These are phyloP conservation scores for Cercophora scortea DNA, from an alignment of 495 filamentous ascomycete genomes.

Conservation along the genomic window DNA sequence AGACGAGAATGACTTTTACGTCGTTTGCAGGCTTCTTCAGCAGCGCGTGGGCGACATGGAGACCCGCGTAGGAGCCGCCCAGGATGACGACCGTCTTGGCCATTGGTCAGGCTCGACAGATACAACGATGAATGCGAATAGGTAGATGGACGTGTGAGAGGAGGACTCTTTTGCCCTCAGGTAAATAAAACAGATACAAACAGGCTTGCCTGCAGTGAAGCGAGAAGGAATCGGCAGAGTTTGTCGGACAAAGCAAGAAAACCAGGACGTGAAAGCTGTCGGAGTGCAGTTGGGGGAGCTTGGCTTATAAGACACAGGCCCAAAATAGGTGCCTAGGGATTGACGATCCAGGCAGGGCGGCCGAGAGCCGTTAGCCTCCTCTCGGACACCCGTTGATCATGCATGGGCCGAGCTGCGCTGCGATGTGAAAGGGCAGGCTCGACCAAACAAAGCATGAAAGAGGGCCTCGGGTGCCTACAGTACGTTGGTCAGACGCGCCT, in stretches of 20 bases:
- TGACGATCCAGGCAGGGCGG: too few species aligned
- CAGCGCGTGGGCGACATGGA: constrained; percentile 45
- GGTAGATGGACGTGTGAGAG: not conserved
- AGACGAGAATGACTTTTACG: constrained; percentile 39
- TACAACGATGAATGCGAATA: not conserved
- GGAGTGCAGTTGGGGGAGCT: not conserved
- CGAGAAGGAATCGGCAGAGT: not conserved
- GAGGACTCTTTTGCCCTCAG: not conserved
- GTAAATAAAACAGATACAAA: not conserved
- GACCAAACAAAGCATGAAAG: not conserved
- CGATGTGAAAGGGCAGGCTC: not conserved
- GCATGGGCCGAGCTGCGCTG: not conserved
- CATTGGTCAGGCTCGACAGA: constrained; percentile 10
- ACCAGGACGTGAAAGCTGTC: not conserved
- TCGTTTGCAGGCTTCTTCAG: constrained; percentile 38
- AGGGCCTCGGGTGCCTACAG: not conserved
- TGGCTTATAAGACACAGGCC: not conserved
- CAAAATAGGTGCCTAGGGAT: not conserved
- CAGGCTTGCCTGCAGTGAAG: not conserved
- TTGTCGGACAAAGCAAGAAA: not conserved
- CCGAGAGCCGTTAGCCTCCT: not conserved
- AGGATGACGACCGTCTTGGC: constrained; percentile 43
- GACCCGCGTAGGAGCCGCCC: constrained; percentile 45
- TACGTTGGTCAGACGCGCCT: too few species aligned
- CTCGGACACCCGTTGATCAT: not conserved